A percentile compares a stretch with the other conserved stretches of the same genome.
Conservation (phyloP, 169 alveolate species). For the Cryptosporidium andersoni region DNA sequence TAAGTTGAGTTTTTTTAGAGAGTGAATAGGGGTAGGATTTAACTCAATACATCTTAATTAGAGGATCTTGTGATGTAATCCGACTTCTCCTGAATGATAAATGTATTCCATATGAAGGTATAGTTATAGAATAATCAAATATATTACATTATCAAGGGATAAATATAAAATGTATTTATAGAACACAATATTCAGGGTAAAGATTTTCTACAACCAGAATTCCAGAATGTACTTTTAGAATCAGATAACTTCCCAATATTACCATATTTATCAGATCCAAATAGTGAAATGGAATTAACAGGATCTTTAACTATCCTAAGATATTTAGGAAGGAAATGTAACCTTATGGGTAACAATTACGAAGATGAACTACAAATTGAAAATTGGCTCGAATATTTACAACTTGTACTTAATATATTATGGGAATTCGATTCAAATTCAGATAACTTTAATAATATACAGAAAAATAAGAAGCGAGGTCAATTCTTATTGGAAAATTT, state of each 20-base stretch:
- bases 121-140: not conserved
- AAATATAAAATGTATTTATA: not conserved
- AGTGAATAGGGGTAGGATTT: not conserved
- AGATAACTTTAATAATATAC: conserved; percentile 12
- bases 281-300: conserved; percentile 47
- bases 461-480: conserved; percentile 24
- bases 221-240: conserved; percentile 37
- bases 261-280: conserved; percentile 61
- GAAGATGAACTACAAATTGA: conserved; percentile 20
- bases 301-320: conserved; percentile 66
- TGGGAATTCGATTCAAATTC: conserved; percentile 46
- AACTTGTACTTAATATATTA: conserved; percentile 21
- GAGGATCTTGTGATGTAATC: conserved; percentile 68
- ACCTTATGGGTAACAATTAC: conserved; percentile 30
- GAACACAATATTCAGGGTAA: conserved; percentile 58
- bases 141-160: not conserved
- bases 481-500: conserved; percentile 42
- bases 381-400: conserved; percentile 60
- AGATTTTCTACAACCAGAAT: conserved; percentile 55
- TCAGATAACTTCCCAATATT: conserved; percentile 68
- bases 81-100: conserved; percentile 35
- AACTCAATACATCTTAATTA: not conserved
- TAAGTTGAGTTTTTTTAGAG: conserved; percentile 9
- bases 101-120: conserved; percentile 64
- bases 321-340: conserved; percentile 52